Conservation (phyloP, 1,139 yeast genomes). For the Eremothecium cymbalariae region DNA sequence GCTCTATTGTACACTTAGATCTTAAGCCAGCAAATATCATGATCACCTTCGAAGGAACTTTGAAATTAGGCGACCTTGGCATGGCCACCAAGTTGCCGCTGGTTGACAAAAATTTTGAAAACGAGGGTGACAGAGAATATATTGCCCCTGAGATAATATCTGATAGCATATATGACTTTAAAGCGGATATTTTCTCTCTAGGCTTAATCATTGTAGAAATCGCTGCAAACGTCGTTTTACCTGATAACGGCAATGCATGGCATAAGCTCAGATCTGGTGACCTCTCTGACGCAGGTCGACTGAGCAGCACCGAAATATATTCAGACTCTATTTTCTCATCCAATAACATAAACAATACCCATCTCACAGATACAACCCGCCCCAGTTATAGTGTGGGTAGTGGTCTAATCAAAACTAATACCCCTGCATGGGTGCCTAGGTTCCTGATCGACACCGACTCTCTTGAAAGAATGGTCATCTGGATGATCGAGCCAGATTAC, state of each 20-base stretch:
- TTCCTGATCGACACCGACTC: slow-evolving; percentile 72
- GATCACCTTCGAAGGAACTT: slow-evolving; percentile 87
- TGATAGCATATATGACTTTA: slow-evolving; percentile 73
- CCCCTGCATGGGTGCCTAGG: slow-evolving; percentile 78
- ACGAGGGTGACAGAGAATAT: slow-evolving; percentile 96
- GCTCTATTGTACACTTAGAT: slow-evolving; percentile 74
- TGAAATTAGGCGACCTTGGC: slow-evolving; percentile 58
- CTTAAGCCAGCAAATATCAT: slow-evolving; percentile 92
- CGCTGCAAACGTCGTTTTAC: slow-evolving; percentile 90
- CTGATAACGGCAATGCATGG: slow-evolving; percentile 97
- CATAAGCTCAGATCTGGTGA: slow-evolving; percentile 93
- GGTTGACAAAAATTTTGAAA: slow-evolving; percentile 50
- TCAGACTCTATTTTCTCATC: slow-evolving; percentile 27
- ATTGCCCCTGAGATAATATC: slow-evolving; percentile 95
- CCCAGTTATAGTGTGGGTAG: slow-evolving; percentile 8
- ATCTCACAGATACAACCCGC: slow-evolving; percentile 19
- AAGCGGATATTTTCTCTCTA: slow-evolving; percentile 88
- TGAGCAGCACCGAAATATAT: slow-evolving; percentile 59
- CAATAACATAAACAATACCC: slow-evolving; percentile 23
- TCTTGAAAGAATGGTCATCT: slow-evolving; percentile 69
- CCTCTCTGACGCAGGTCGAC: slow-evolving; percentile 85
- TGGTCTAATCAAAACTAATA: slow-evolving; percentile 11
- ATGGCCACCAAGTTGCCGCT: slow-evolving; percentile 53
- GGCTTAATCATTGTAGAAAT: slow-evolving; percentile 90
- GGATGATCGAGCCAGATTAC: slow-evolving; percentile 91